These are phyloP conservation scores for Rhazya stricta DNA, from an alignment of 257 asterid species.

Conservation along the genomic window DNA sequence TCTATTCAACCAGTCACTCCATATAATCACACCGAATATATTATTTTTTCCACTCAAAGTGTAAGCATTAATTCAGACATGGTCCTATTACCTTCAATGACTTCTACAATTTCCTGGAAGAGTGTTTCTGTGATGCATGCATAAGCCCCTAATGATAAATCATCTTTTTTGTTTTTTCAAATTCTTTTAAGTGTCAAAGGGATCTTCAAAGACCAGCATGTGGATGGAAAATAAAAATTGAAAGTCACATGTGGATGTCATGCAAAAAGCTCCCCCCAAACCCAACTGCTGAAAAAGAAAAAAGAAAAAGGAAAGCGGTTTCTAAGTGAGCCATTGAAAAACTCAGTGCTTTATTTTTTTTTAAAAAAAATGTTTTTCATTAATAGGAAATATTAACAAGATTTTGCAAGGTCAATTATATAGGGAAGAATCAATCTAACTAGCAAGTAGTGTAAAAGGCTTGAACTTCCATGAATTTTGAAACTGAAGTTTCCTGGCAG, in stretches of 20 bases:
- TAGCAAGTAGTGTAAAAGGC: not conserved
- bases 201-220: not conserved
- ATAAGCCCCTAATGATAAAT: not conserved
- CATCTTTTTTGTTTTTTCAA: not conserved
- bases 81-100: not conserved
- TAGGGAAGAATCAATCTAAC: not conserved
- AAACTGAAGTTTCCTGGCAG: not conserved
- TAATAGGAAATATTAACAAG: not conserved
- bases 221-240: not conserved
- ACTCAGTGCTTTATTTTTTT: not conserved
- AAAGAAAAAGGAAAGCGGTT: not conserved
- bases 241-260: not conserved
- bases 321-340: not conserved
- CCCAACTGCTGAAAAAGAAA: not conserved
- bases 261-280: not conserved
- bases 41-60: not conserved
- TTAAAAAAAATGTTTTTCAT: not conserved
- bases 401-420: not conserved
- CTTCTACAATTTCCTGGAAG: not conserved
- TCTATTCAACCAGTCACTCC: not conserved
- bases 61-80: not conserved
- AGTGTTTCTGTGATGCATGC: not conserved
- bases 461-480: not conserved
- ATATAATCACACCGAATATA: not conserved
- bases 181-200: not conserved